A percentile compares a stretch with the other conserved stretches of the same genome.
phyloP scores from a whole-genome alignment of 2,329 filamentous ascomycete species.

The Elsinoe fawcettii region DNA sequence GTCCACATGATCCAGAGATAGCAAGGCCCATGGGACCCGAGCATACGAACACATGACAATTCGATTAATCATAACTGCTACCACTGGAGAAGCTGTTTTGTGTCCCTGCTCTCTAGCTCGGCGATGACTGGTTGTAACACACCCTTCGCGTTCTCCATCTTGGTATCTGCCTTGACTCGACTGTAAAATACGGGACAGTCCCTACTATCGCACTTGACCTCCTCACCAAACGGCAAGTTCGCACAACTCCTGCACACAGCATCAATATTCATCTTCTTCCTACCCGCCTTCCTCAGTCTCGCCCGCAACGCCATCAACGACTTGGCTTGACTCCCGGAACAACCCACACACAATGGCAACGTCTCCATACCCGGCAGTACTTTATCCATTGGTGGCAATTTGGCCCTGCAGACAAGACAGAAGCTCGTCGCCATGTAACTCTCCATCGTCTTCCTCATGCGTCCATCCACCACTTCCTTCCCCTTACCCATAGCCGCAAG shows the following conservation, averaged over 20 bases:
- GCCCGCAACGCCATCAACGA: slow-evolving; percentile 59
- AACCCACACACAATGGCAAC: slow-evolving; percentile 51
- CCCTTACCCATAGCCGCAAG: slow-evolving; percentile 38
- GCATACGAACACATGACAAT: too few species aligned
- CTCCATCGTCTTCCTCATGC: slow-evolving; percentile 68
- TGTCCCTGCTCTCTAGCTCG: slow-evolving; percentile 32
- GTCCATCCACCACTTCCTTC: slow-evolving; percentile 20
- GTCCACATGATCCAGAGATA: too few species aligned
- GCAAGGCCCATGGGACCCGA: too few species aligned
- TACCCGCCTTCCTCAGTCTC: slow-evolving; percentile 56
- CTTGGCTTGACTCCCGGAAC: slow-evolving; percentile 46
- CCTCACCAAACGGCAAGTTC: slow-evolving; percentile 62
- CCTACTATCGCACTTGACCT: slow-evolving; percentile 78
- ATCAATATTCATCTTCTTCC: slow-evolving; percentile 55
- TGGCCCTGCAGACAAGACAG: slow-evolving; percentile 67
- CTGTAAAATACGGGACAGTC: slow-evolving; percentile 92
- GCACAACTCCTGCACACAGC: slow-evolving; percentile 75
- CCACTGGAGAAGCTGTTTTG: slow-evolving; percentile 15
- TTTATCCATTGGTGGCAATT: slow-evolving; percentile 39
- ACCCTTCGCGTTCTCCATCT: slow-evolving; percentile 32
- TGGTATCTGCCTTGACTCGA: slow-evolving; percentile 54
- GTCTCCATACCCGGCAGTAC: slow-evolving; percentile 21
- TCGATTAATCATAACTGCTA: too few species aligned
- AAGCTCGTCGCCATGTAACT: slow-evolving; percentile 78
- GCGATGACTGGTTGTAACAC: slow-evolving; percentile 37